Conservation (phyloP, 148 eudicot genomes). For the Cornus kousa region DNA sequence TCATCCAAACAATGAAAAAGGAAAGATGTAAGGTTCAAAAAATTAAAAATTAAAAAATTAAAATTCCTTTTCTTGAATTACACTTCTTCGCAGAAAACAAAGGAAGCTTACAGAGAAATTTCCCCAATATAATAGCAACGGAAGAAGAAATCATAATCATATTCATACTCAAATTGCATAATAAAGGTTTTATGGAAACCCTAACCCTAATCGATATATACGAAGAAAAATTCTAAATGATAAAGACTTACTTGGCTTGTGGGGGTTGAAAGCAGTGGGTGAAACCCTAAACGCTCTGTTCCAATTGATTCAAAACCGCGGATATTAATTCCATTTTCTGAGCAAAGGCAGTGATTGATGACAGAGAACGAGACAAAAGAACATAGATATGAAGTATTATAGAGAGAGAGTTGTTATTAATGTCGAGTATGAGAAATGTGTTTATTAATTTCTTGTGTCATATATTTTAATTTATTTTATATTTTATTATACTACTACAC, state of each 20-base stretch:
- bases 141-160: background rate
- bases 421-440: background rate
- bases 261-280: conserved; percentile 9
- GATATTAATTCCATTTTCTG: conserved; percentile 23
- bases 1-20: background rate
- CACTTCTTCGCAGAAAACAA: background rate
- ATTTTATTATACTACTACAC: too few relatives aligned
- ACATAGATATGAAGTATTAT: too few relatives aligned
- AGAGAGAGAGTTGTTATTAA: too few relatives aligned
- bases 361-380: conserved; percentile 2
- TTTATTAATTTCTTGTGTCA: too few relatives aligned
- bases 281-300: conserved; percentile 17
- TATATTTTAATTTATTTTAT: too few relatives aligned
- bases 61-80: background rate
- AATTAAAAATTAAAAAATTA: too few relatives aligned
- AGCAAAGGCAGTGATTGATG: conserved; percentile 17
- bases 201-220: conserved; percentile 4
- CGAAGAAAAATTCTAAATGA: conserved; percentile 9
- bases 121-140: background rate
- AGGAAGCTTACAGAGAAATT: background rate
- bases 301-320: conserved; percentile 18
- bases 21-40: too few relatives aligned
- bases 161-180: background rate
- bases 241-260: conserved; percentile 3
- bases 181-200: background rate